Evolutionary conservation across 805 yeast species (phyloP).

Genomic region (Ogataea ramenticola): DNA sequence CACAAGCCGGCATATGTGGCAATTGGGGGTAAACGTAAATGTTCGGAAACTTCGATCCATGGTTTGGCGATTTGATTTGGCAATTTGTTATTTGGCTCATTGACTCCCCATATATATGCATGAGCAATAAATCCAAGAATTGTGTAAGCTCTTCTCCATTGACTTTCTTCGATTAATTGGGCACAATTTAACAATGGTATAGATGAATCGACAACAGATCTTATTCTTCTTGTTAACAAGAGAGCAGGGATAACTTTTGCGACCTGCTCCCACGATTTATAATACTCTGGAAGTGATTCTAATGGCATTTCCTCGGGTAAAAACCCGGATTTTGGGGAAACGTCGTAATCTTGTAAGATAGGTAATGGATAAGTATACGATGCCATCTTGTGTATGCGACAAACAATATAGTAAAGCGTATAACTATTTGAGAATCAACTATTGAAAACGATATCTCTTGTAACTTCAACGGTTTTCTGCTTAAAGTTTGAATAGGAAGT

Average conservation of each 20-base stretch:
- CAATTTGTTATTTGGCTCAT: conserved; percentile 49
- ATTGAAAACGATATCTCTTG: too few relatives aligned
- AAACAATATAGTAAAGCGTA: too few relatives aligned
- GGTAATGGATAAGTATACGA: conserved; percentile 35
- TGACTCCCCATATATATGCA: conserved; percentile 85
- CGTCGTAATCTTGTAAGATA: conserved; percentile 54
- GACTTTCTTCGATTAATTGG: conserved; percentile 35
- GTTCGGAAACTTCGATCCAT: conserved; percentile 47
- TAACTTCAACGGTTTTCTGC: too few relatives aligned
- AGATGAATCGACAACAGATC: conserved; percentile 50
- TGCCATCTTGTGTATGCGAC: neutral
- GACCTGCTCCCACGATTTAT: conserved; percentile 71
- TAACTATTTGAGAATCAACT: too few relatives aligned
- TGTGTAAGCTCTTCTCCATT: conserved; percentile 75
- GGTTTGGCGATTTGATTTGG: conserved; percentile 72
- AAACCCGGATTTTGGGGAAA: conserved; percentile 69
- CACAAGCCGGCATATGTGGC: conserved; percentile 85
- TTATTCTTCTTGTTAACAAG: conserved; percentile 54
- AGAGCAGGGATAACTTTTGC: conserved; percentile 66
- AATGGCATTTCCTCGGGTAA: conserved; percentile 67
- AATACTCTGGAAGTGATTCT: conserved; percentile 46
- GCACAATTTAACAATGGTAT: conserved; percentile 51
- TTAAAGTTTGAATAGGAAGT: too few relatives aligned
- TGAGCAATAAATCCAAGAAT: conserved; percentile 75
- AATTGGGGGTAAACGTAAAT: conserved; percentile 72